These are phyloP conservation scores for Botryotinia convoluta DNA, from an alignment of 2,329 filamentous ascomycete species.

Conservation along the genomic window DNA sequence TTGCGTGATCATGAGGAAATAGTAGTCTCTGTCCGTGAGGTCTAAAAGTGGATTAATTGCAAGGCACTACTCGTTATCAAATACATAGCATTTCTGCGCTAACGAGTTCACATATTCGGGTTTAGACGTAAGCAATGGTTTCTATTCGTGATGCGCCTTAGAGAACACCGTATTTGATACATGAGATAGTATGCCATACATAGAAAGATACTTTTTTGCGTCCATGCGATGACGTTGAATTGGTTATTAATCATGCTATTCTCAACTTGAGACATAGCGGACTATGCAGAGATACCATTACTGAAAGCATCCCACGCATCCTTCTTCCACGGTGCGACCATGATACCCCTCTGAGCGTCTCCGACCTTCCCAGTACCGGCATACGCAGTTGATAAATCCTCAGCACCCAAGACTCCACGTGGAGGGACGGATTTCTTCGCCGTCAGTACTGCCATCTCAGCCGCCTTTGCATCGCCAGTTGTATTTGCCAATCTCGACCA, in stretches of 20 bases:
- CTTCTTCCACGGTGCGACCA: conserved; percentile 74
- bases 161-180: background rate
- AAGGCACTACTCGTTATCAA: background rate
- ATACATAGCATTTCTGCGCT: background rate
- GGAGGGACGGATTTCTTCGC: conserved; percentile 74
- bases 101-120: background rate
- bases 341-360: conserved; percentile 74
- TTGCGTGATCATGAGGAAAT: background rate
- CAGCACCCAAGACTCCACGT: conserved; percentile 62
- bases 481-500: conserved; percentile 73
- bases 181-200: background rate
- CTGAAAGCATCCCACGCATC: conserved; percentile 31
- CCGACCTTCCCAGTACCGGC: conserved; percentile 67
- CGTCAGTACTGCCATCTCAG: conserved; percentile 80
- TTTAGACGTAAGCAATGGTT: background rate
- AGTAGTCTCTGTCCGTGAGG: background rate
- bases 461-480: conserved; percentile 51
- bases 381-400: conserved; percentile 70
- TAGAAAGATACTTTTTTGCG: background rate
- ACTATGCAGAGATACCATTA: background rate
- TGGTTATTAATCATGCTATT: background rate
- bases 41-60: background rate
- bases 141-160: background rate
- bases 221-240: background rate
- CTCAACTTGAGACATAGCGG: background rate